Evolutionary conservation across 148 eudicot species (phyloP).

Genomic region (Rhododendron williamsianum): DNA sequence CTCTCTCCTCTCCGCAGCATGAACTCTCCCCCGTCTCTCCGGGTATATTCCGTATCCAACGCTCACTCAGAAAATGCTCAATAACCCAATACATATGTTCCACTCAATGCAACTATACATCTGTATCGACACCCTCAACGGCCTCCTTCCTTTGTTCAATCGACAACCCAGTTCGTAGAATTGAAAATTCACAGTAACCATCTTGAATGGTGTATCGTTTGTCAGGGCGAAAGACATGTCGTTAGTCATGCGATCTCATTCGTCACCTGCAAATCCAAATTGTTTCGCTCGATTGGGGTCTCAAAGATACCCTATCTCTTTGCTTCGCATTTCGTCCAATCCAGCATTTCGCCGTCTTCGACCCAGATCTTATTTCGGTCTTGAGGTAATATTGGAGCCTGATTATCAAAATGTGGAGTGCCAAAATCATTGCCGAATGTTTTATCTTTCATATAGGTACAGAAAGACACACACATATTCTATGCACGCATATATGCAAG

Average conservation of each 20-base stretch:
- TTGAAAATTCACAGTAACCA: not conserved
- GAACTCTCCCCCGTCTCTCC: not conserved
- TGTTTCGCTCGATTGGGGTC: conserved; percentile 10
- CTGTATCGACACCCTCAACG: not conserved
- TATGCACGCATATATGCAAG: not conserved
- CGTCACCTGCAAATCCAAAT: not conserved
- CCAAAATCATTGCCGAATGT: too few species aligned
- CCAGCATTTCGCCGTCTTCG: not conserved
- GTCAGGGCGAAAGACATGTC: not conserved
- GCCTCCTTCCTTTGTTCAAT: not conserved
- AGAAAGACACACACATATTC: too few species aligned
- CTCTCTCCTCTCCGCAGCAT: not conserved
- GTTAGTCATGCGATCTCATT: conserved; percentile 22
- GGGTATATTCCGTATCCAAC: not conserved
- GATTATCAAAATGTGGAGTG: too few species aligned
- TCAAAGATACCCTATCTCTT: not conserved
- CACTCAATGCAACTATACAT: not conserved
- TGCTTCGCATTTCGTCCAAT: not conserved
- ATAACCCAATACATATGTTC: not conserved
- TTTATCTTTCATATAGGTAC: not conserved
- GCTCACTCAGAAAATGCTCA: not conserved
- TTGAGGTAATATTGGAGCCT: conserved; percentile 6
- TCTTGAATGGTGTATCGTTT: not conserved
- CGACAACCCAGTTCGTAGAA: not conserved
- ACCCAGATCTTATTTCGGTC: conserved; percentile 7